phyloP scores from a whole-genome alignment of 148 eudicot species.

The Vaccinium myrtillus region DNA sequence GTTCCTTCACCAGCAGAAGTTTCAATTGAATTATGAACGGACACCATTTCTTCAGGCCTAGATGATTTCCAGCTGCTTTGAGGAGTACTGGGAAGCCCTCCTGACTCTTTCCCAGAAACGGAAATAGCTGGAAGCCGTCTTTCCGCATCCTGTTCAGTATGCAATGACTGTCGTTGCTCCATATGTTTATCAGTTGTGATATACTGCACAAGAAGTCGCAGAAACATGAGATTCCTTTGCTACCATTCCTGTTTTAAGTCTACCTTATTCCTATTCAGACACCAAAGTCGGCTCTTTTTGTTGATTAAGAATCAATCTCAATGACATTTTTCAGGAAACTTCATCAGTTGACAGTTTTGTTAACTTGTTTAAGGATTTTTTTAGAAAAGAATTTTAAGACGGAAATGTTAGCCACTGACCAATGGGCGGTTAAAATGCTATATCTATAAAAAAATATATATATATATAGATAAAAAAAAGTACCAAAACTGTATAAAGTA shows the following conservation, averaged over 20 bases:
- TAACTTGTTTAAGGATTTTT: neutral
- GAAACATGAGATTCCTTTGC: neutral
- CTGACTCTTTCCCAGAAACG: slow-evolving; percentile 11
- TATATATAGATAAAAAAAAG: neutral
- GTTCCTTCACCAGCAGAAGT: slow-evolving; percentile 25
- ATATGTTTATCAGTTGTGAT: slow-evolving; percentile 32
- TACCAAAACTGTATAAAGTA: neutral
- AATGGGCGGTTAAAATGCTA: neutral
- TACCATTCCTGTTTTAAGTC: neutral
- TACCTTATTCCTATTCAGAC: neutral
- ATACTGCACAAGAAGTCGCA: slow-evolving; percentile 36
- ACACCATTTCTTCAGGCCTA: slow-evolving; percentile 21
- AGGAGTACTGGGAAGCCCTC: slow-evolving; percentile 16
- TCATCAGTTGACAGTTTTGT: neutral
- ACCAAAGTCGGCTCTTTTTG: neutral
- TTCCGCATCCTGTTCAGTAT: slow-evolving; percentile 14
- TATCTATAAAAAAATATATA: neutral
- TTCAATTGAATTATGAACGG: slow-evolving; percentile 16
- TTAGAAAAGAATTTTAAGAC: neutral
- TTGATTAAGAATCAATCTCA: neutral
- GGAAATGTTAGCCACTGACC: neutral
- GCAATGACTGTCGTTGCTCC: slow-evolving; percentile 26
- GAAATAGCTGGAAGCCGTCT: slow-evolving; percentile 14
- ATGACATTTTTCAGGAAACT: neutral
- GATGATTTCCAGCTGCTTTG: slow-evolving; percentile 18